phyloP scores from a whole-genome alignment of 192 early-diverging fungal species.

The Coemansia sp. region DNA sequence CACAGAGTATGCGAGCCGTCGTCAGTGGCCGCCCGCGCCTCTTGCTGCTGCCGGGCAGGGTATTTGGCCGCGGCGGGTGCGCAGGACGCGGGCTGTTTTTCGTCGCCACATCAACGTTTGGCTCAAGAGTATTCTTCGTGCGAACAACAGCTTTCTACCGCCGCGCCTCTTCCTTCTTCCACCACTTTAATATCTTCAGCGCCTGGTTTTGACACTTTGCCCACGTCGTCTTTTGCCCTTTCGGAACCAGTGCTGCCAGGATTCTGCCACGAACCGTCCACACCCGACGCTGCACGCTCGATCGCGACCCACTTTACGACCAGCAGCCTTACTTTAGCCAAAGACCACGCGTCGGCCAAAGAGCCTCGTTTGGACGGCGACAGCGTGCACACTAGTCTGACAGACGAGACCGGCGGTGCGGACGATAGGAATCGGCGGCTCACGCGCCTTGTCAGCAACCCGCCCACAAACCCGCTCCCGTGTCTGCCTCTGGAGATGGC shows the following conservation, averaged over 20 bases:
- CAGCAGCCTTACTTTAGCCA: no score
- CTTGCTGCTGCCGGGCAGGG: neutral
- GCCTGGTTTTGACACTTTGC: neutral
- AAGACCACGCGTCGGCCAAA: neutral
- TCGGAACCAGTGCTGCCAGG: neutral
- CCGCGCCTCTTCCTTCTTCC: conserved; percentile 11
- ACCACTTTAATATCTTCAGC: conserved; percentile 13
- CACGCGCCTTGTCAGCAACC: conserved; percentile 26
- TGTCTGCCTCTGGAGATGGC: conserved; percentile 23
- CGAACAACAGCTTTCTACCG: conserved; percentile 7
- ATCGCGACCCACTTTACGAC: neutral
- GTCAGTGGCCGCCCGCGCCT: neutral
- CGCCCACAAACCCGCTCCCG: conserved; percentile 36
- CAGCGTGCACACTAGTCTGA: neutral
- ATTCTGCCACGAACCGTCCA: neutral
- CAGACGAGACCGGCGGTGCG: neutral
- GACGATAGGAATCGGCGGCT: conserved; percentile 1
- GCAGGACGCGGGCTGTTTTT: neutral
- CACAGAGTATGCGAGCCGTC: neutral
- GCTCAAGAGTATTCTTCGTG: conserved; percentile 13
- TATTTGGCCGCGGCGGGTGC: neutral
- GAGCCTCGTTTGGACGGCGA: neutral
- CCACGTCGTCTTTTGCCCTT: neutral
- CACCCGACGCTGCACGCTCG: neutral
- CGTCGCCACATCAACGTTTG: conserved; percentile 7